Percentiles rank a stretch among this genome's conserved stretches.
Evolutionary conservation across 352 stramenopile genomes (phyloP).

Genomic region (Halophytophthora batemanensis): DNA sequence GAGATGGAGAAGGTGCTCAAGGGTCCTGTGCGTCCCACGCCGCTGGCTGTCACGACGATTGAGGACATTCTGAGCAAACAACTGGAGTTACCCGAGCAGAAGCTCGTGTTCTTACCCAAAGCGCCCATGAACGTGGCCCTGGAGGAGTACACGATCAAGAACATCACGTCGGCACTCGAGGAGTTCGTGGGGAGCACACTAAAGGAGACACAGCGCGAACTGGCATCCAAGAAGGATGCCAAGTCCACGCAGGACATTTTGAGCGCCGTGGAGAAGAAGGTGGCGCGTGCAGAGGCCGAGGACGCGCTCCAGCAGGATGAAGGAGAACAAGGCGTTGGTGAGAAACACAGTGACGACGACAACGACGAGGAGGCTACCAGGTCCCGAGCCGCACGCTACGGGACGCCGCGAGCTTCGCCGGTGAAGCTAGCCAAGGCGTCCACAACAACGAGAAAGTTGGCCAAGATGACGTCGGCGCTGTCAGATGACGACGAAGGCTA

Average conservation of each 20-base stretch:
- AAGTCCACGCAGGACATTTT: constrained; percentile 66
- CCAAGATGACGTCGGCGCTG: constrained; percentile 19
- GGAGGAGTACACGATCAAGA: constrained; percentile 83
- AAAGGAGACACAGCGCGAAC: constrained; percentile 66
- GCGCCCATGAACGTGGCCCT: constrained; percentile 61
- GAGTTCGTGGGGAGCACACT: constrained; percentile 72
- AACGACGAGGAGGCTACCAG: constrained; percentile 6
- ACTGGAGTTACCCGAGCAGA: constrained; percentile 59
- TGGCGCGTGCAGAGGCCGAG: constrained; percentile 51
- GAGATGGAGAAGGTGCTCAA: constrained; percentile 32
- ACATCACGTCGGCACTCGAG: constrained; percentile 71
- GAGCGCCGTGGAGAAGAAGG: constrained; percentile 64
- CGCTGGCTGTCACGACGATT: constrained; percentile 64
- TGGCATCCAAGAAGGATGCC: constrained; percentile 41
- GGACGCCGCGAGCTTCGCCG: constrained; percentile 16
- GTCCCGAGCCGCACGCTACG: constrained; percentile 18
- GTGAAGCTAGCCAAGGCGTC: neutral
- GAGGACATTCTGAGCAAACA: constrained; percentile 75
- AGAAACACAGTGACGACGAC: constrained; percentile 1
- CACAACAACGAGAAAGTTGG: constrained; percentile 9
- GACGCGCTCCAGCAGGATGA: constrained; percentile 53
- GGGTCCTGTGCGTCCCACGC: constrained; percentile 55
- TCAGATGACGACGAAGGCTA: constrained; percentile 31
- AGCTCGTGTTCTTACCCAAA: constrained; percentile 76
- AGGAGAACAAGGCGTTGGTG: constrained; percentile 18